Evolutionary conservation across 2,329 filamentous ascomycete species (phyloP).

Genomic region (Botrytis aclada): DNA sequence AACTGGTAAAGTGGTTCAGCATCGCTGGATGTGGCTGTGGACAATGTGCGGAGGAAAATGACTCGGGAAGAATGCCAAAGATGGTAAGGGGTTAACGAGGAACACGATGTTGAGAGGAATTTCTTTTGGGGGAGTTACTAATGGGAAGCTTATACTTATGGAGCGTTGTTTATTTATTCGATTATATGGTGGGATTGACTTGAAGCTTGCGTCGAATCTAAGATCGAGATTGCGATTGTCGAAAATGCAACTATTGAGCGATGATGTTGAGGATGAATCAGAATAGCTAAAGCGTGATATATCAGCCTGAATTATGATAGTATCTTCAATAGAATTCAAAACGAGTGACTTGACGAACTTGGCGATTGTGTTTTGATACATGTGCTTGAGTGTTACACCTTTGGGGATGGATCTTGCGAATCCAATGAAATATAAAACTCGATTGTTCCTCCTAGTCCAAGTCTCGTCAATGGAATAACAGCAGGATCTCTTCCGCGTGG

Average conservation of each 20-base stretch:
- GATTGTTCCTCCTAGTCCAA: background rate
- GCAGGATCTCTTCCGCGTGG: background rate
- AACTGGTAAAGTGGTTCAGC: conserved; percentile 32
- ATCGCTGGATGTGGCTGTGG: conserved; percentile 28
- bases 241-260: background rate
- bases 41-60: background rate
- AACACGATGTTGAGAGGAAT: background rate
- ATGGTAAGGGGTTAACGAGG: background rate
- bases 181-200: background rate
- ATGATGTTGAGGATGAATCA: background rate
- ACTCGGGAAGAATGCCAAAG: background rate
- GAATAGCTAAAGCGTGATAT: background rate
- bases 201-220: background rate
- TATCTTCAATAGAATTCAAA: no score
- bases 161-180: background rate
- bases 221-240: background rate
- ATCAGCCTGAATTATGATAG: no score
- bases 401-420: no score
- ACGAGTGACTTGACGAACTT: background rate
- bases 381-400: background rate
- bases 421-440: background rate
- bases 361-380: background rate
- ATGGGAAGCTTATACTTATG: background rate
- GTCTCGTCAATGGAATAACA: background rate
- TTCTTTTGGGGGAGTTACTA: background rate